Base-by-base conservation (phyloP, 768 basidiomycete genomes). In the Wakefieldia striispora region DNA sequence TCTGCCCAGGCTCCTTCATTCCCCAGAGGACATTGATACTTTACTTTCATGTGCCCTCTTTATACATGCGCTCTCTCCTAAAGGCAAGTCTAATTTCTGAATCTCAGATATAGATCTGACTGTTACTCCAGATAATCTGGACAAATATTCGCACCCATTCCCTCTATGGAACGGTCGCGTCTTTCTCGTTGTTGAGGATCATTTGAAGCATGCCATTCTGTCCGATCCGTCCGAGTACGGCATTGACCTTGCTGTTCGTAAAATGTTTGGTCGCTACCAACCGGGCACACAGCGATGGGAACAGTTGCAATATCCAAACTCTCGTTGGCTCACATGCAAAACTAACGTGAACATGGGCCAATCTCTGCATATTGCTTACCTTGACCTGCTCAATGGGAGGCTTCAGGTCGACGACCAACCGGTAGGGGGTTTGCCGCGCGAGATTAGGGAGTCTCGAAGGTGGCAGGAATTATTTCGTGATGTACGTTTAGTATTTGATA, bases 341-440 rank as follows among this genome's bases (percentile, higher is more conserved):
- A n/a, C 33, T 21, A 0, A 66, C 29, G 10, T 31, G 19, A n/a
- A n/a, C n/a, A n/a, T n/a, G n/a, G n/a, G n/a, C n/a, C n/a, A n/a
- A n/a, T n/a, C n/a, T n/a, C n/a, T n/a, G n/a, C n/a, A n/a, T n/a
- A n/a, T n/a, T n/a, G n/a, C n/a, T n/a, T n/a, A n/a, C n/a, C n/a
- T 56, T 17, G 56, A 62, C 29, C 11, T 61, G 14, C 34, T 58
- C 0, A 53, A 58, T 8, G 67, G 63, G 3, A 42, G 50, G 1
- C 56, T 68, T 16, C 37, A 61, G 12, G 52, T 65, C 3, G 45
- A 69, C 4, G 67, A 59, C 1, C 59, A 55, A 16, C 53, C 59
- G 0, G 16, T 69, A 3, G 55, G 56, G 0, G 52, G 53, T 19
- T 45, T 64, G 13, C 62, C 60, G 0, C 26, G 35, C 10, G 36